These are phyloP conservation scores for Asterochloris erici DNA, from an alignment of 139 green algal species.

Conservation along the genomic window DNA sequence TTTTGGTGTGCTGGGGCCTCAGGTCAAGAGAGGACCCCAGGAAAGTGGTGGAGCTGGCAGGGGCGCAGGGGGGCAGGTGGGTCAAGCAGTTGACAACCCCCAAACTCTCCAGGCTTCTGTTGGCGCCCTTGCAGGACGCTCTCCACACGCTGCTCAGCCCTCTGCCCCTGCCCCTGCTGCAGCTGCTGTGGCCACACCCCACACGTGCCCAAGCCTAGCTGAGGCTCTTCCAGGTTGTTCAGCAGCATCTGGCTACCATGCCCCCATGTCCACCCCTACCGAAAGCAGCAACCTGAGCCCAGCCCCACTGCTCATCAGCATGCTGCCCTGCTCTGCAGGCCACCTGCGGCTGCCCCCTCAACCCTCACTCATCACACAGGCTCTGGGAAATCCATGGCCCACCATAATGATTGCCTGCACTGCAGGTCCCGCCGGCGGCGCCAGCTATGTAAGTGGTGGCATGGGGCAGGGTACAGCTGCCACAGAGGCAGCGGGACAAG, in stretches of 20 bases:
- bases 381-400: neutral
- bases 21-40: too few species aligned
- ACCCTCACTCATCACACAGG: neutral
- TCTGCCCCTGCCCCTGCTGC: too few species aligned
- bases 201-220: too few species aligned
- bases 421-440: neutral
- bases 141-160: too few species aligned
- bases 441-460: constrained; percentile 1
- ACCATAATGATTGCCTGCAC: neutral
- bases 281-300: neutral
- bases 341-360: neutral
- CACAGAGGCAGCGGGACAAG: neutral
- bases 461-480: neutral
- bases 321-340: neutral
- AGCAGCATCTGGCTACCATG: neutral
- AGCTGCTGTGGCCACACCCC: too few species aligned
- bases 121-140: too few species aligned
- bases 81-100: too few species aligned
- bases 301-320: neutral
- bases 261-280: neutral
- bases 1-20: too few species aligned
- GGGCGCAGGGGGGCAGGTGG: too few species aligned
- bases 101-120: too few species aligned
- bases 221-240: too few species aligned
- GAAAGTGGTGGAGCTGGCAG: too few species aligned